Evolutionary conservation across 257 asterid genomes (phyloP).

Genomic region (Echium plantagineum): DNA sequence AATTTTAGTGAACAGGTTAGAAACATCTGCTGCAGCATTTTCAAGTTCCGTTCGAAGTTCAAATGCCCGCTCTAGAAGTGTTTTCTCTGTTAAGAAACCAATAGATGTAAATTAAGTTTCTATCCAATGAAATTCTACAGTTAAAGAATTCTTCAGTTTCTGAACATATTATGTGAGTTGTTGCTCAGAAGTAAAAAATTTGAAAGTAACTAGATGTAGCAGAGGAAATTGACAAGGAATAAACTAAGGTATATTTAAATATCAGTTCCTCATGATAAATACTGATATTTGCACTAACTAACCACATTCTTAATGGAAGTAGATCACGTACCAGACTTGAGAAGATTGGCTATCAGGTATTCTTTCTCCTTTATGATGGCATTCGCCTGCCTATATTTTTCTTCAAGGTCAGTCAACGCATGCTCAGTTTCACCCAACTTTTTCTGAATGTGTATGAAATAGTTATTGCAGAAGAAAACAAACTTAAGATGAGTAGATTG

Average conservation of each 20-base stretch:
- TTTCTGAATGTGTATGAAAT: conserved; percentile 40
- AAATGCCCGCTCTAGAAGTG: conserved; percentile 78
- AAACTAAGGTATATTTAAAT: too few relatives aligned
- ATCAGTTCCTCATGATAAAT: too few relatives aligned
- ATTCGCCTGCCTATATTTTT: conserved; percentile 77
- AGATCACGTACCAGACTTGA: too few relatives aligned
- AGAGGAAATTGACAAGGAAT: too few relatives aligned
- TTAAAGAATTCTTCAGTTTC: neutral
- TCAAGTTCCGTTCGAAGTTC: conserved; percentile 91
- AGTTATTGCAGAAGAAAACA: conserved; percentile 18
- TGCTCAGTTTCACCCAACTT: conserved; percentile 82
- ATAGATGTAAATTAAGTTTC: neutral
- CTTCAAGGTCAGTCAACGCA: conserved; percentile 85
- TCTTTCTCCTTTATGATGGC: conserved; percentile 91
- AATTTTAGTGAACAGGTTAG: conserved; percentile 80
- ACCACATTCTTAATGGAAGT: too few relatives aligned
- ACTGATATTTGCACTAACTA: too few relatives aligned
- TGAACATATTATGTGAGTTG: neutral
- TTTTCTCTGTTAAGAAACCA: conserved; percentile 51
- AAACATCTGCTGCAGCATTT: conserved; percentile 77
- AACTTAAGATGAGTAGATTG: conserved; percentile 1
- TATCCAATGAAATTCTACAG: neutral
- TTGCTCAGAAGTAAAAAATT: neutral
- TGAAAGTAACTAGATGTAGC: too few relatives aligned
- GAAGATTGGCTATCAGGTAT: conserved; percentile 77